Evolutionary conservation across 2,329 filamentous ascomycete species (phyloP), one percentile per base, ranked within the genome.

Genomic region (Botrytis tulipae): DNA sequence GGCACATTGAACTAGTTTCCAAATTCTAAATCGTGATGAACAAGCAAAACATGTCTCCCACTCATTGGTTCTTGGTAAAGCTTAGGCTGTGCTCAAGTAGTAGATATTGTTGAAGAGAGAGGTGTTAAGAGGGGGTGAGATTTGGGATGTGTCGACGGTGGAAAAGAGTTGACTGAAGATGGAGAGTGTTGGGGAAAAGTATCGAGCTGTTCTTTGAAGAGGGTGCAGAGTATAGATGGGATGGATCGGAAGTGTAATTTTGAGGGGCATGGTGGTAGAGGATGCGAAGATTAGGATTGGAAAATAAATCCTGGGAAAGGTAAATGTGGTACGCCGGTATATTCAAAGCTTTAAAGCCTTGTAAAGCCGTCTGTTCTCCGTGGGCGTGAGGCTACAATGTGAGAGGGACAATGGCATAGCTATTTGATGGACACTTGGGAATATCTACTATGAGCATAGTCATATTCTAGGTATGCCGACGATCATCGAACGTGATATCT

Each of bases 171-270:
- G 86, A 84, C 82, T 57, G 73, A 85, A 35, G 81, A 83, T 0
- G 77, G 81, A 63, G 82, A 81, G 88, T 77, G 79, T 78, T 3
- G 83, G 91, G 78, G 84, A 84, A 76, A 91, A 88, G 82, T 92
- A 92, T 80, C 83, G 87, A 35, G 82, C 87, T 75, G 86, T 90
- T 0, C 92, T 92, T 83, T 40, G 88, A 85, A 1, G 82, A 86
- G 72, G 88, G 88, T 0, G 82, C 80, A 12, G 90, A 90, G 0
- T 86, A 91, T 8, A 85, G 84, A 57, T 92, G 90, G 90, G 84
- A 86, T 84, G 78, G 79, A 83, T 16, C 78, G 78, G 75, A 91
- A 88, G 12, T 83, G 88, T 75, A 92, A 91, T 80, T 75, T 77
- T 4, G 79, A 81, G 85, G 54, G 84, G 84, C 0, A 86, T 91